Conservation (phyloP, 2,329 filamentous ascomycete species). For the Aspergillus brunneoviolaceus region DNA sequence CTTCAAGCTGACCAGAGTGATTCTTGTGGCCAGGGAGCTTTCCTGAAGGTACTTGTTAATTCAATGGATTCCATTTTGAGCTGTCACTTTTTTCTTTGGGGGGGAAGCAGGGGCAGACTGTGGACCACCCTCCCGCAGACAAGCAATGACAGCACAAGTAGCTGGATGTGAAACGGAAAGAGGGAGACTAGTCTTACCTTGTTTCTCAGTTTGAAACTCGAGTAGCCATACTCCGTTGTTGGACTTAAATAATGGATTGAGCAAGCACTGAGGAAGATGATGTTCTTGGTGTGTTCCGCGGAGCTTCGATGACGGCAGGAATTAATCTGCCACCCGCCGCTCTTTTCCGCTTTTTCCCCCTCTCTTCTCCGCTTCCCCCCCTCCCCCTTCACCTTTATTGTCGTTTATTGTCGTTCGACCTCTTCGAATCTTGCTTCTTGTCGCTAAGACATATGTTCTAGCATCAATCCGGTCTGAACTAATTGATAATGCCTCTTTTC, state of each 20-base stretch:
- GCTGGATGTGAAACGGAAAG: slow-evolving; percentile 12
- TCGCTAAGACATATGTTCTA: background rate
- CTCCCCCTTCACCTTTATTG: slow-evolving; percentile 9
- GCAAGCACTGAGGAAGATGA: slow-evolving; percentile 1
- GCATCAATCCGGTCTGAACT: slow-evolving; percentile 7
- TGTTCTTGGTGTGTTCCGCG: background rate
- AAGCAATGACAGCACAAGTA: background rate
- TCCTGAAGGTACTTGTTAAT: background rate
- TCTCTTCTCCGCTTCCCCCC: background rate
- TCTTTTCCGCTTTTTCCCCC: slow-evolving; percentile 21
- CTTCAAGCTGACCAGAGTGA: background rate
- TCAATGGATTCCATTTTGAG: background rate
- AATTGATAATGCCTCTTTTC: slow-evolving; percentile 37
- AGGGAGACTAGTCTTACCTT: slow-evolving; percentile 17
- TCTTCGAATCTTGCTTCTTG: background rate
- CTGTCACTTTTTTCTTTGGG: background rate
- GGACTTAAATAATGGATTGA: too few relatives aligned
- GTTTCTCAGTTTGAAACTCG: slow-evolving; percentile 16
- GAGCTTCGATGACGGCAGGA: background rate
- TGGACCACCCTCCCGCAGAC: background rate
- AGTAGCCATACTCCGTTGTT: slow-evolving; percentile 14
- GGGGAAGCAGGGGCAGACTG: background rate
- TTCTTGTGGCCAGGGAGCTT: background rate
- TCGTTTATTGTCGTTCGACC: background rate
- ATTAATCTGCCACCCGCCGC: slow-evolving; percentile 28